Evolutionary conservation across 192 early-diverging fungal species (phyloP), one percentile per base, ranked within the genome.

Genomic region (Entomortierella chlamydospora): DNA sequence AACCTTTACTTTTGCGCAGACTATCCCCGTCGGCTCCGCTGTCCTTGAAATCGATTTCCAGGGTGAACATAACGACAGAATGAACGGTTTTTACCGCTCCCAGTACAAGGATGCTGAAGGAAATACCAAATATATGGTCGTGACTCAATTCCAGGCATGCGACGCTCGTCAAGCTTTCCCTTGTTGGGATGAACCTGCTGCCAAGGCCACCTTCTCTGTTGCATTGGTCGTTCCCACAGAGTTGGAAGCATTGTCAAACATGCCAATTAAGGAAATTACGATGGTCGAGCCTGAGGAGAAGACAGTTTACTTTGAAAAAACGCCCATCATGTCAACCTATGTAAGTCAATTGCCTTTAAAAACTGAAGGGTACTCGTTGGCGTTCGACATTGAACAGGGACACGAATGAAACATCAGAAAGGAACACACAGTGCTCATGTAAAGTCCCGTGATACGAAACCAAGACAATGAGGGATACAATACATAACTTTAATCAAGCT

Each of bases 311-410:
- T 96, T 93, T 83, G 89, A 84, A 41, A 81, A 72, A 50, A 91
- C 95, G 2, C 95, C 95, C 13, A 68, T 89, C 60, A 95, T 96
- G 94, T 88, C 87, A 26, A 94, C 95, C 6, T 96, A 95, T 81
- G 87, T 90, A 79, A 83, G 87, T 39, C 10, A 15, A 0, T 67
- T 37, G 34, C 34, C 34, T 37, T 10, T 7, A 37, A n/a, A n/a
- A n/a, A n/a, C n/a, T n/a, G n/a, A n/a, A n/a, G n/a, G n/a, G n/a
- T n/a, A n/a, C n/a, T n/a, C n/a, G n/a, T n/a, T n/a, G n/a, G n/a
- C n/a, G n/a, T n/a, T n/a, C n/a, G n/a, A n/a, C n/a, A n/a, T n/a
- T n/a, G n/a, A n/a, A n/a, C n/a, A n/a, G n/a, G n/a, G n/a, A n/a
- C n/a, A n/a, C n/a, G n/a, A n/a, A n/a, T n/a, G n/a, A n/a, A n/a